Percentiles rank a stretch among this genome's conserved stretches.
phyloP scores from a whole-genome alignment of 2,329 filamentous ascomycete genomes.

The Penicillium sp. region DNA sequence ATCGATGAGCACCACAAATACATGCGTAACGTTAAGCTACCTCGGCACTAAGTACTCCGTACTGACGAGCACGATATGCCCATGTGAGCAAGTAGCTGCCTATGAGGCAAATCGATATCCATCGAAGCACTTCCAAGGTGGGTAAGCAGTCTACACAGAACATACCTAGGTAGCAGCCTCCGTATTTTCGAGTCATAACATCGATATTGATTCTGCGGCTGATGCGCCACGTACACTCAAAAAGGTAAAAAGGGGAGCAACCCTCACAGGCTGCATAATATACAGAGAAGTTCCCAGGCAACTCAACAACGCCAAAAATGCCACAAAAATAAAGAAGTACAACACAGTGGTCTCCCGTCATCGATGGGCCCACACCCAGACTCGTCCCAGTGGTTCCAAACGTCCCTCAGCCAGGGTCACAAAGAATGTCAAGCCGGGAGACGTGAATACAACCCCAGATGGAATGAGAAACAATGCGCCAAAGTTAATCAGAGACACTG shows the following conservation, averaged over 20 bases:
- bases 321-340: constrained; percentile 15
- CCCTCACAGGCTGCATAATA: constrained; percentile 11
- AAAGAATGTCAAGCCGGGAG: constrained; percentile 1
- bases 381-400: background rate
- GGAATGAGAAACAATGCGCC: background rate
- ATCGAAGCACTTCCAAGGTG: too few species aligned
- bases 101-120: too few species aligned
- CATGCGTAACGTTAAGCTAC: background rate
- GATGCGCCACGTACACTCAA: constrained; percentile 4
- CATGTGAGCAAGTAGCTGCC: too few species aligned
- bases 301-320: constrained; percentile 27
- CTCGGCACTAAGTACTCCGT: background rate
- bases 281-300: constrained; percentile 12
- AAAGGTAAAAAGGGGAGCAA: background rate
- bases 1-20: background rate
- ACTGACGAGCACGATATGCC: too few species aligned
- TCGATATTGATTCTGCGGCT: constrained; percentile 4
- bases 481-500: background rate
- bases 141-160: too few species aligned
- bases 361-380: background rate
- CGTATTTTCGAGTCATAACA: background rate
- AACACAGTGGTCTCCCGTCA: background rate
- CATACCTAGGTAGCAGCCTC: background rate
- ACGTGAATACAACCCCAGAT: background rate
- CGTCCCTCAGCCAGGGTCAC: background rate